Conservation (phyloP, 169 alveolate genomes). For the Plasmodium cynomolgi region DNA sequence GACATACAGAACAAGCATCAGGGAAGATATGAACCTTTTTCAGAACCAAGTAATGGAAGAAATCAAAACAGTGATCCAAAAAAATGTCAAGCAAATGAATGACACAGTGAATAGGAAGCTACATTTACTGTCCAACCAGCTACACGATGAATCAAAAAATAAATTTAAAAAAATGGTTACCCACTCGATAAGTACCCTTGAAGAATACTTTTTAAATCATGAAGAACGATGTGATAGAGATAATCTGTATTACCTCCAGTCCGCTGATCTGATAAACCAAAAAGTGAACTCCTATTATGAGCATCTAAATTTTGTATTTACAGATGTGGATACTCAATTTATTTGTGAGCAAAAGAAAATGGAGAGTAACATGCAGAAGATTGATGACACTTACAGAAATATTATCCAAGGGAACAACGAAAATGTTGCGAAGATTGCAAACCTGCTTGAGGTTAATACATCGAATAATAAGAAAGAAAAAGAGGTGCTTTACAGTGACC, state of each 20-base stretch:
- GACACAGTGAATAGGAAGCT: background rate
- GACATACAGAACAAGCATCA: constrained; percentile 1
- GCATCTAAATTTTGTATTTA: background rate
- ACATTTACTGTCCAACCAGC: background rate
- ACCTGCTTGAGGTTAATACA: background rate
- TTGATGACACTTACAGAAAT: background rate
- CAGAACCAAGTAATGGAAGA: constrained; percentile 14
- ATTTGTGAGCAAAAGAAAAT: background rate
- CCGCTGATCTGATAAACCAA: background rate
- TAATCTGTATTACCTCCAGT: background rate
- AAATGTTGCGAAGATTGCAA: background rate
- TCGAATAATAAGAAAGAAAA: background rate
- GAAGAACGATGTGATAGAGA: background rate
- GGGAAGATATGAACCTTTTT: constrained; percentile 22
- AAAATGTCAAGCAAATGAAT: background rate
- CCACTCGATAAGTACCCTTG: constrained; percentile 1
- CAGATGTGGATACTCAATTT: background rate
- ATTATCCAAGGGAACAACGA: background rate
- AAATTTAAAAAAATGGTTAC: constrained; percentile 10
- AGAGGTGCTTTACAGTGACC: background rate
- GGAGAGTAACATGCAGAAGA: background rate
- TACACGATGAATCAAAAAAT: background rate
- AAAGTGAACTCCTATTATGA: constrained; percentile 6
- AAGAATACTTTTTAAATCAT: background rate
- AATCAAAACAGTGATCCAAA: background rate